These are phyloP conservation scores for Moringa oleifera DNA, from an alignment of 345 rosid genomes.

Conservation along the genomic window DNA sequence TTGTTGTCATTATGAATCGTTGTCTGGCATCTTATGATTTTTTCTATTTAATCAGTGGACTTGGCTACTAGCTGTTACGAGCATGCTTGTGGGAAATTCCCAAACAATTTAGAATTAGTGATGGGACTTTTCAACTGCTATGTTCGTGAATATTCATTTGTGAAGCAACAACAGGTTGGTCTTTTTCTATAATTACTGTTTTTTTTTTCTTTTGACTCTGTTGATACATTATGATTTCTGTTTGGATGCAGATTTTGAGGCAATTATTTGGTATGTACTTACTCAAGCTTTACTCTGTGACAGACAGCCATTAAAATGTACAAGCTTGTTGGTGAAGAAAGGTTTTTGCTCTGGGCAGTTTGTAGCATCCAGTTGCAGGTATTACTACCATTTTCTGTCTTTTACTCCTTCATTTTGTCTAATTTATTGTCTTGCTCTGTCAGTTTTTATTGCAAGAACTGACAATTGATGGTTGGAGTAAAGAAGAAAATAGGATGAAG, in stretches of 20 bases:
- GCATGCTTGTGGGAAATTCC: constrained; percentile 71
- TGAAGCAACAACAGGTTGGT: constrained; percentile 96
- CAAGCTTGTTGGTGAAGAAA: constrained; percentile 86
- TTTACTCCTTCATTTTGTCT: neutral
- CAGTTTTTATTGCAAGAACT: neutral
- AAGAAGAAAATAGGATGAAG: neutral
- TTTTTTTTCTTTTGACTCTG: neutral
- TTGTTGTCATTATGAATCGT: neutral
- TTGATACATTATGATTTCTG: neutral
- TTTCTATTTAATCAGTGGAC: constrained; percentile 51
- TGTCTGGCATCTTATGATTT: neutral
- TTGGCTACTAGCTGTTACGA: constrained; percentile 92
- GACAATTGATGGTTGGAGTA: neutral
- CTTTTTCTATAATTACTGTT: neutral
- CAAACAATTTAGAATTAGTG: constrained; percentile 81
- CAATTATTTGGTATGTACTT: neutral
- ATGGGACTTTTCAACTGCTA: constrained; percentile 98
- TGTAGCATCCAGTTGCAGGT: constrained; percentile 99
- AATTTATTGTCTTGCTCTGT: neutral
- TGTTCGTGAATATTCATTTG: constrained; percentile 90
- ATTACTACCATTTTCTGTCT: constrained; percentile 3
- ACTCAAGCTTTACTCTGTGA: constrained; percentile 23
- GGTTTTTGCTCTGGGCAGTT: constrained; percentile 97
- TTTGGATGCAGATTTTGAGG: neutral
- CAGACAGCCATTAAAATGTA: constrained; percentile 99